Percentiles rank a stretch among this genome's conserved stretches.
Conservation (phyloP, 2,329 filamentous ascomycete species). For the Pyrenochaeta sp. region DNA sequence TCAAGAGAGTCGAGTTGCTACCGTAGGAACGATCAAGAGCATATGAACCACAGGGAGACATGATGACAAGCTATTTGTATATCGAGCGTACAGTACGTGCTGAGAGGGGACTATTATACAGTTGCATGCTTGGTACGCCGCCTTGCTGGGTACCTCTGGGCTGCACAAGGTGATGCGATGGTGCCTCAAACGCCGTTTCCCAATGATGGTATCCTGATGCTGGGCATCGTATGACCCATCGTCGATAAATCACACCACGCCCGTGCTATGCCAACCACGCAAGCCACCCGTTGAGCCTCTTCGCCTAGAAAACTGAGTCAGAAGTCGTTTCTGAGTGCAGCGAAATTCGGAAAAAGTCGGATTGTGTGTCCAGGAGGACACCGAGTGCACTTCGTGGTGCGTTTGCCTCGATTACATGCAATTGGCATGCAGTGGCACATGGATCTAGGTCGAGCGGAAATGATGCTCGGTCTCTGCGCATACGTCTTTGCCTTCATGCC, state of each 20-base stretch:
- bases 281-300: conserved; percentile 8
- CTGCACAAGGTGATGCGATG: conserved; percentile 17
- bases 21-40: conserved; percentile 11
- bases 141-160: background rate
- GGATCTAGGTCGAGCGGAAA: background rate
- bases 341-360: conserved; percentile 4
- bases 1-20: conserved; percentile 14
- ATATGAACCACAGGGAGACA: conserved; percentile 16
- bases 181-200: conserved; percentile 3
- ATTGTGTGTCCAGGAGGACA: conserved; percentile 4
- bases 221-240: conserved; percentile 3
- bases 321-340: background rate
- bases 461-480: background rate
- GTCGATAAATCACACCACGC: conserved; percentile 18
- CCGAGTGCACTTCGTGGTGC: background rate
- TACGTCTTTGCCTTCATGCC: background rate
- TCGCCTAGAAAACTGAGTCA: background rate
- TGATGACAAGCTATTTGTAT: conserved; percentile 8
- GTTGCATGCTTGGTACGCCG: conserved; percentile 1
- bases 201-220: conserved; percentile 8
- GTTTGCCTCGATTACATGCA: too few species aligned
- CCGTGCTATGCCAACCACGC: conserved; percentile 11
- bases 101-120: conserved; percentile 31
- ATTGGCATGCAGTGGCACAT: too few species aligned
- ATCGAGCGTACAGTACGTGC: background rate